Evolutionary conservation across 2,329 filamentous ascomycete genomes (phyloP), one percentile per base, ranked within the genome.

Genomic region (Triangularia setosa): DNA sequence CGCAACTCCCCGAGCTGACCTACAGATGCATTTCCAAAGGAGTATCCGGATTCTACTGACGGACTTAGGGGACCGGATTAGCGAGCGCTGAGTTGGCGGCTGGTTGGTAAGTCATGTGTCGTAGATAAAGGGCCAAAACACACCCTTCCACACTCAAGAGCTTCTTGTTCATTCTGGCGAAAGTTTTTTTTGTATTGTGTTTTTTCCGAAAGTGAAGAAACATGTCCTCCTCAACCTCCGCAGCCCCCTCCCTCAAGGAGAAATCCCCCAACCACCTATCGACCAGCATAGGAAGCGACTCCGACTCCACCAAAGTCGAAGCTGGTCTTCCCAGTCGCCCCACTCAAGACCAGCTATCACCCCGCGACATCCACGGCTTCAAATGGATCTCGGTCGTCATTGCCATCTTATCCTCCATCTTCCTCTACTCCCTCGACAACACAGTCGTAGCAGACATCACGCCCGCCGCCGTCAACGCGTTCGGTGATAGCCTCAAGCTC

Each of bases 361-460:
- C 40, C 40, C 40, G 40, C n/a, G 18, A 48, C 40, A 48, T 48
- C 40, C 40, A 48, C 40, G 40, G 40, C 18, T 48, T 48, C 40
- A 48, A 48, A 78, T 71, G 71, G 66, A 56, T 67, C 54, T 55
- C 73, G 6, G 62, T 70, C 23, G 58, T 70, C 12, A 21, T 69
- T 2, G 67, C 67, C 9, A 65, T 73, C 24, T 61, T 72, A 3
- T 68, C 69, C 6, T 64, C 64, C 40, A 68, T 71, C 25, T 67
- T 80, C 24, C 77, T 83, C 3, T 81, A 81, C 66, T 75, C 76
- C 11, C 73, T 81, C 28, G 79, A 81, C 72, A 82, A 78, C 48
- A 85, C 82, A 2, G 81, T 85, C 57, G 77, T 69, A 0, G 82
- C 81, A 23, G 77, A 80, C 68, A 74, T 83, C n/a, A 78, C 81